Evolutionary conservation across 169 alveolate species (phyloP).

Genomic region (Cryptosporidium ubiquitum): DNA sequence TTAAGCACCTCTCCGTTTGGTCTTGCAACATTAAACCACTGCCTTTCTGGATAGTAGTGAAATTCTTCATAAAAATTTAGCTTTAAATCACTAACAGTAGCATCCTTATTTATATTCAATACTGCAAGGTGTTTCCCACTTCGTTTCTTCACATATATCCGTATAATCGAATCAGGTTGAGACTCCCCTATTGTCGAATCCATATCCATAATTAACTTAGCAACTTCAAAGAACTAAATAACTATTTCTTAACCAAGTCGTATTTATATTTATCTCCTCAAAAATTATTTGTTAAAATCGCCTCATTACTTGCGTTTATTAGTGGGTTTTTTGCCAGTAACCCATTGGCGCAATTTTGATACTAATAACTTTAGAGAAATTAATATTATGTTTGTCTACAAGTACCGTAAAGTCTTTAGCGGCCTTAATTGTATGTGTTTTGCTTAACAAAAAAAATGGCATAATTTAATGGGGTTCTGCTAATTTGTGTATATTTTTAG

Average conservation of each 20-base stretch:
- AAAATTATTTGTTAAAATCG: background rate
- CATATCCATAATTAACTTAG: background rate
- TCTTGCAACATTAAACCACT: constrained; percentile 81
- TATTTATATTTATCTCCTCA: background rate
- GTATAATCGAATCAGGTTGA: constrained; percentile 24
- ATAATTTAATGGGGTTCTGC: background rate
- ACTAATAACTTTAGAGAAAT: background rate
- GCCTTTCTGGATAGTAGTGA: constrained; percentile 87
- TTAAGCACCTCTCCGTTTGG: constrained; percentile 78
- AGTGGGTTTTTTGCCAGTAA: constrained; percentile 17
- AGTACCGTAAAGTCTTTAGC: constrained; percentile 29
- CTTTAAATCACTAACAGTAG: constrained; percentile 60
- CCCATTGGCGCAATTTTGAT: constrained; percentile 22
- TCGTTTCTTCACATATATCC: constrained; percentile 61
- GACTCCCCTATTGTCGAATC: constrained; percentile 20
- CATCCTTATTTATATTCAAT: constrained; percentile 32
- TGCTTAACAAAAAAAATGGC: background rate
- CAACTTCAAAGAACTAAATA: background rate
- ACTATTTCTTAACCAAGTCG: background rate
- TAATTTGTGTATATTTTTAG: constrained; percentile 2
- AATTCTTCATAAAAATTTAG: constrained; percentile 51
- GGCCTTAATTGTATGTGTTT: background rate
- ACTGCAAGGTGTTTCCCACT: constrained; percentile 74
- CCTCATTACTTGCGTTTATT: background rate
- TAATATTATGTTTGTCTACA: background rate